Evolutionary conservation across 2,329 filamentous ascomycete species (phyloP), one percentile per base, ranked within the genome.

Genomic region (Sporothrix brasiliensis): DNA sequence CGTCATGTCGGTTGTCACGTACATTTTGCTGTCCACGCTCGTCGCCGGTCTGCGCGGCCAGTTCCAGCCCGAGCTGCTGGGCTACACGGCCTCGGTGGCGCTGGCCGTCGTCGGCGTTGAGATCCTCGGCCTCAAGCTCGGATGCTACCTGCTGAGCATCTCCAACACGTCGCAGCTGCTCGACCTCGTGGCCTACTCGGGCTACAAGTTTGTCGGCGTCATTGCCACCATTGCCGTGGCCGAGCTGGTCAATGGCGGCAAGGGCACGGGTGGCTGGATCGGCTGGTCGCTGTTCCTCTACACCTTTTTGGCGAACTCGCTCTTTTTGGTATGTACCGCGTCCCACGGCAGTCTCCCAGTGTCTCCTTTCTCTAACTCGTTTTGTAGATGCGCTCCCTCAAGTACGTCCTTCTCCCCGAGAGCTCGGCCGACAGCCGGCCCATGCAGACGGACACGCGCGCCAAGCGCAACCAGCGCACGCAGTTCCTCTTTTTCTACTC

Each of bases 171-270:
- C 92, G 19, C 95, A 98, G 79, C 87, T 98, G 68, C 87, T 98
- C 71, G 95, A 99, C 77, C 82, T 99, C 67, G 91, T 99, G 69
- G 96, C 96, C 5, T 99, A 99, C 82, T 94, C 92, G 2, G 96
- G 96, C 24, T 99, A 99, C 83, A 99, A 99, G 80, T 99, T 99
- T 77, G 94, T 99, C 39, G 95, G 94, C 44, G 93, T 97, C 75
- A 99, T 99, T 72, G 86, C 92, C 66, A 97, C 94, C 0, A 88
- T 98, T 73, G 86, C 91, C 14, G 82, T 94, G 21, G 90, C 92
- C 19, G 92, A 96, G 79, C 85, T 93, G 19, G 81, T 92, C 74
- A 96, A 91, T 70, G 88, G 89, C 14, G 91, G 93, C 58, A 88
- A 89, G 76, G 92, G 94, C 27, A 95, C 93, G 2, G 91, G 94